Evolutionary conservation across 306 rosid genomes (phyloP).

Genomic region (Gillenia trifoliata): DNA sequence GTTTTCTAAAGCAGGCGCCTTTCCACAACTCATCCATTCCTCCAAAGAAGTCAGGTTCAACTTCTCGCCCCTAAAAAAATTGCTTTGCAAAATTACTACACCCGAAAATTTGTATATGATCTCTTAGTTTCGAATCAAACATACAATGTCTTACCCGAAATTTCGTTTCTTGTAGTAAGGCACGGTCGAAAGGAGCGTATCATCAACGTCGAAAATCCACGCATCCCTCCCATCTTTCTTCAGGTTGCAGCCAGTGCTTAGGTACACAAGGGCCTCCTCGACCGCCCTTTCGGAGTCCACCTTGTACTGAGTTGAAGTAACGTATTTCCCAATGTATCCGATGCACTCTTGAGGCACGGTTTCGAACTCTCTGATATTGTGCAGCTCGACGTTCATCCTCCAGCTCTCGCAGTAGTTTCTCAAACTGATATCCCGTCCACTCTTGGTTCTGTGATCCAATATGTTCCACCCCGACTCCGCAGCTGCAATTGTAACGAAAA

Average conservation of each 20-base stretch:
- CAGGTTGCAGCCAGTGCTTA: conserved; percentile 43
- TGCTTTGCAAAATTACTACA: background rate
- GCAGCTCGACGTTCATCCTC: conserved; percentile 70
- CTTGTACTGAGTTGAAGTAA: conserved; percentile 45
- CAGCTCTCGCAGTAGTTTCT: conserved; percentile 66
- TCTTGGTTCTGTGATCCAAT: conserved; percentile 30
- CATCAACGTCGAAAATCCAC: conserved; percentile 76
- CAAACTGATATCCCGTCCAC: conserved; percentile 35
- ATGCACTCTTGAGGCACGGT: conserved; percentile 64
- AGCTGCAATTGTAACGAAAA: conserved; percentile 24
- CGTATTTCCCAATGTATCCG: conserved; percentile 38
- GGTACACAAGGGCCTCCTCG: conserved; percentile 44
- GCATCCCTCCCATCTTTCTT: conserved; percentile 56
- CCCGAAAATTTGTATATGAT: background rate
- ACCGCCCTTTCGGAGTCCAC: conserved; percentile 43
- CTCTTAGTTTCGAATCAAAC: background rate
- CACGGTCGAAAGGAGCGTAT: conserved; percentile 50
- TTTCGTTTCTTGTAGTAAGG: conserved; percentile 48
- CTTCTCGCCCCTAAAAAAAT: conserved; percentile 41
- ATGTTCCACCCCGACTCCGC: conserved; percentile 63
- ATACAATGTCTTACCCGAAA: conserved; percentile 34
- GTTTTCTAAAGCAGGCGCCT: conserved; percentile 56
- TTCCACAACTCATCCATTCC: conserved; percentile 49
- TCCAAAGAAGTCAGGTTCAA: conserved; percentile 49
- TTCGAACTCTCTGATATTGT: conserved; percentile 51